phyloP scores from a whole-genome alignment of 768 basidiomycete genomes.

The Grammothele lineata region DNA sequence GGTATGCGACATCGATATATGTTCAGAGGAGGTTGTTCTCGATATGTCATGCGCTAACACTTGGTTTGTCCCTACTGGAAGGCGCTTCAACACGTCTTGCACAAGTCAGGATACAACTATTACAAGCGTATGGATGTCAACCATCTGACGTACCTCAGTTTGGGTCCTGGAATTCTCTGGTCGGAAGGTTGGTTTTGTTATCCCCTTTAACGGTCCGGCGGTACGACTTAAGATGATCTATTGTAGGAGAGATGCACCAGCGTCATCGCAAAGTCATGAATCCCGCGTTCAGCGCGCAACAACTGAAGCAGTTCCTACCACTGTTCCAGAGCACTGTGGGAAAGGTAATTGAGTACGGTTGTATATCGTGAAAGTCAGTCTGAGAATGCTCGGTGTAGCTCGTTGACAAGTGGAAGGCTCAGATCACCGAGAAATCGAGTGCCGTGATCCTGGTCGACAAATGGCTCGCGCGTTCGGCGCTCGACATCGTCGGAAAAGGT shows the following conservation, averaged over 20 bases:
- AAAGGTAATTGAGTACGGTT: not conserved
- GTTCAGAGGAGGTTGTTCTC: too few relatives aligned
- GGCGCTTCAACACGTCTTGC: not conserved
- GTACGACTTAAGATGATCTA: not conserved
- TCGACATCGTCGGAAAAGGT: conserved; percentile 9
- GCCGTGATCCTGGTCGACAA: not conserved
- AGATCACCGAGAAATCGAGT: not conserved
- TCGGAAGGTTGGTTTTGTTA: not conserved
- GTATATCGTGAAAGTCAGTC: not conserved
- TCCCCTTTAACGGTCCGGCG: not conserved
- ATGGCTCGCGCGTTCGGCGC: conserved; percentile 1
- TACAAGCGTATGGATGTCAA: not conserved
- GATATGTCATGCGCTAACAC: not conserved
- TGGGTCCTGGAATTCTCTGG: not conserved
- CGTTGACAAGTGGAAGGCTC: not conserved
- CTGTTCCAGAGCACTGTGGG: not conserved
- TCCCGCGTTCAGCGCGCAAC: conserved; percentile 1
- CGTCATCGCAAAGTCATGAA: conserved; percentile 6
- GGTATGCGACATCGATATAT: not conserved
- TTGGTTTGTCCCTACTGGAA: not conserved
- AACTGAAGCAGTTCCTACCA: conserved; percentile 1
- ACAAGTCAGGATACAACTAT: conserved; percentile 6
- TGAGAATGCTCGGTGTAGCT: not conserved
- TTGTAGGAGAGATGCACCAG: not conserved
- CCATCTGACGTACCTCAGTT: not conserved